Evolutionary conservation across 2,329 filamentous ascomycete genomes (phyloP), one percentile per base, ranked within the genome.

Genomic region (Corniculantispora saksenae): DNA sequence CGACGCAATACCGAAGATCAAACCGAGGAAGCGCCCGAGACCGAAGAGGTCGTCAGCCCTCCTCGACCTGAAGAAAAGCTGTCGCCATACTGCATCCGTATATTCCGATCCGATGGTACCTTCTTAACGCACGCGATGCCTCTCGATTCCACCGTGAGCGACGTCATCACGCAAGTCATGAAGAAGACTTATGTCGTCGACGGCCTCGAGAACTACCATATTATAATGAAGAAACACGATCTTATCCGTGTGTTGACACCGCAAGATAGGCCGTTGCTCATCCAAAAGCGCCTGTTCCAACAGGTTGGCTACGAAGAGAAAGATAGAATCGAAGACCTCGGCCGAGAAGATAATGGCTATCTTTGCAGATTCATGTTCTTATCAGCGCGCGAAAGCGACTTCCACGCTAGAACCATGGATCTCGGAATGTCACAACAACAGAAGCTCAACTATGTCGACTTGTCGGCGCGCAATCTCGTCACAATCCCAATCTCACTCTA

Each of bases 321-420:
- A 64, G 95, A 99, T 76, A 89, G 88, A 47, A 88, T 99, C 54
- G 94, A 97, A 75, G 95, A 98, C 68, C 87, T 99, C 61, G 95
- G 95, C 32, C 89, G 95, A 65, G 95, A 99, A 77, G 95, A 99
- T 80, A 97, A 98, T 77, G 96, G 94, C 75, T 99, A 98, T 72
- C 85, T 99, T 15, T 97, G 94, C 74, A 91, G 95, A 7, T 98
- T 99, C 79, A 93, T 95, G 66, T 99, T 99, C 77, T 82, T 97
- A 66, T 94, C 94, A 19, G 90, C 91, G 23, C 92, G 94, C 72
- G 91, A 97, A 76, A 94, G 89, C 75, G 93, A 94, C 57, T 94
- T 86, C 72, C 88, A 90, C 68, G 84, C 89, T 51, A 79, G 76
- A 67, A 80, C 77, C 23, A 90, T 94, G 68, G 94, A 98, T 72